phyloP scores from a whole-genome alignment of 2,329 filamentous ascomycete species.

The Exophiala alcalophila region DNA sequence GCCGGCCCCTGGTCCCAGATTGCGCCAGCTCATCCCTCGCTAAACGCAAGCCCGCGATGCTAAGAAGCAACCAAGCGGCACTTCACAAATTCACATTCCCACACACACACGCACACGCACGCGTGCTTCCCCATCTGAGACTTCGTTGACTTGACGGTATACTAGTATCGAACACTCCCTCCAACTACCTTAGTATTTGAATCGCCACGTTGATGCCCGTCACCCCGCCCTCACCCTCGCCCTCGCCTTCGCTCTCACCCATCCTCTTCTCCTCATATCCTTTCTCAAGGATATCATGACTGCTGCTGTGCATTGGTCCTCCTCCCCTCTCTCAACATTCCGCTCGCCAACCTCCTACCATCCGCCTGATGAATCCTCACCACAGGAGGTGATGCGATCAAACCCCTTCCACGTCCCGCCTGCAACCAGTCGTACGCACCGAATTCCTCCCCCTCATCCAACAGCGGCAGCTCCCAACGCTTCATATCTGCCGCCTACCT shows the following conservation, averaged over 20 bases:
- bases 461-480: neutral
- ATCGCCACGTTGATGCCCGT: too few relatives aligned
- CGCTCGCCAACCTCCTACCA: slow-evolving; percentile 1
- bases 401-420: neutral
- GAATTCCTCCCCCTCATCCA: neutral
- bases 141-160: too few relatives aligned
- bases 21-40: slow-evolving; percentile 11
- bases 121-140: too few relatives aligned
- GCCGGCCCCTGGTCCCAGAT: slow-evolving; percentile 11
- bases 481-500: too few relatives aligned
- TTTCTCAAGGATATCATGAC: slow-evolving; percentile 18
- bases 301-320: slow-evolving; percentile 8
- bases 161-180: too few relatives aligned
- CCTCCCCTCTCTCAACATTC: slow-evolving; percentile 4
- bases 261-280: too few relatives aligned
- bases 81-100: too few relatives aligned
- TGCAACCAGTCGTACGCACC: slow-evolving; percentile 3
- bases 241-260: too few relatives aligned
- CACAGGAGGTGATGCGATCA: slow-evolving; percentile 13
- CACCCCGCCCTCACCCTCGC: too few relatives aligned
- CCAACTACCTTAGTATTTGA: too few relatives aligned
- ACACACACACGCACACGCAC: too few relatives aligned
- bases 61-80: slow-evolving; percentile 7
- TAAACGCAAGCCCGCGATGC: slow-evolving; percentile 8
- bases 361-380: slow-evolving; percentile 12